Conservation (phyloP, 2,329 filamentous ascomycete genomes). For the Aschersonia sp. region DNA sequence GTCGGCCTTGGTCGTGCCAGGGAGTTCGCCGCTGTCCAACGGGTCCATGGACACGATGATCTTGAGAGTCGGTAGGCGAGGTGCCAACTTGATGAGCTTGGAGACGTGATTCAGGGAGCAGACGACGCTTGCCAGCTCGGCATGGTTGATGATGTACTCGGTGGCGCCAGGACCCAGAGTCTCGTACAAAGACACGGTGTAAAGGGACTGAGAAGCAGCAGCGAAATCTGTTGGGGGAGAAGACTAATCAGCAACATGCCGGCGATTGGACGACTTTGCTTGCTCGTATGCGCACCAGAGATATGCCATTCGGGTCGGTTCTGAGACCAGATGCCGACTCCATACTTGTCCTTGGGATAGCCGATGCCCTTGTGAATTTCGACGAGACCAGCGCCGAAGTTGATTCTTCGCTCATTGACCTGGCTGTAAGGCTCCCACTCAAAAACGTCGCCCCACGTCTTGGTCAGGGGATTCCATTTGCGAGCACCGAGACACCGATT, state of each 20-base stretch:
- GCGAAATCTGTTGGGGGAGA: slow-evolving; percentile 53
- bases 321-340: slow-evolving; percentile 73
- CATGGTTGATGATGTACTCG: slow-evolving; percentile 92
- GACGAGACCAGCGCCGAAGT: slow-evolving; percentile 73
- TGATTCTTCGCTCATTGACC: slow-evolving; percentile 63
- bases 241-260: background rate
- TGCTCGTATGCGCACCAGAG: slow-evolving; percentile 33
- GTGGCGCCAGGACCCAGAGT: slow-evolving; percentile 82
- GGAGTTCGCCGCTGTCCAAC: slow-evolving; percentile 62
- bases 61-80: slow-evolving; percentile 69
- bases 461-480: slow-evolving; percentile 59
- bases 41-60: slow-evolving; percentile 78
- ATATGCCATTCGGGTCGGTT: slow-evolving; percentile 84
- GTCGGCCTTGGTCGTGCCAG: slow-evolving; percentile 63
- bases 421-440: slow-evolving; percentile 74
- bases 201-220: slow-evolving; percentile 75
- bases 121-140: slow-evolving; percentile 58
- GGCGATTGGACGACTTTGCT: background rate
- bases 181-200: slow-evolving; percentile 88
- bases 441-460: slow-evolving; percentile 60
- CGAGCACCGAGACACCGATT: slow-evolving; percentile 66
- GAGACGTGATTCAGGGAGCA: slow-evolving; percentile 72
- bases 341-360: slow-evolving; percentile 46
- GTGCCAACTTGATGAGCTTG: slow-evolving; percentile 61
- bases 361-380: slow-evolving; percentile 65